phyloP scores from a whole-genome alignment of 495 filamentous ascomycete genomes.

The Penicillium cinerascens region DNA sequence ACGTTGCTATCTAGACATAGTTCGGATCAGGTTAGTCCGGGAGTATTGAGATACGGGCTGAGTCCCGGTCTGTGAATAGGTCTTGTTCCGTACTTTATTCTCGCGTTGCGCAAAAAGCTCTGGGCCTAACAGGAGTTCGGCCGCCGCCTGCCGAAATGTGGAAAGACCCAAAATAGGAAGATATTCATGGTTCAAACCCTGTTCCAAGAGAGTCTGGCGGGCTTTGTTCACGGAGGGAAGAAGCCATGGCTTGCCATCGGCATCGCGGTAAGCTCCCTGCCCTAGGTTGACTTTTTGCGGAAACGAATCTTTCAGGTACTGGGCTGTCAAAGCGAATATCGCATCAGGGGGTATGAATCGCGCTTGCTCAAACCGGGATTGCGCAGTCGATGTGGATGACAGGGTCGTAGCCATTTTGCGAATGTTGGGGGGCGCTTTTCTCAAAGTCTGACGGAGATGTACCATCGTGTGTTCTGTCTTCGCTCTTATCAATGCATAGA shows the following conservation, averaged over 20 bases:
- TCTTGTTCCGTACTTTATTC: neutral
- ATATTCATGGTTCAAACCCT: constrained; percentile 32
- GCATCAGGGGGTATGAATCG: constrained; percentile 32
- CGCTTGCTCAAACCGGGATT: constrained; percentile 20
- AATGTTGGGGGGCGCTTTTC: too few relatives aligned
- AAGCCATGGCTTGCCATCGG: constrained; percentile 40
- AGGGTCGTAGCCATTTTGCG: neutral
- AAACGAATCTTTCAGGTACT: constrained; percentile 27
- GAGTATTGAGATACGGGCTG: neutral
- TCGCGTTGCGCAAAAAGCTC: constrained; percentile 3
- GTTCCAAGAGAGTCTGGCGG: constrained; percentile 9
- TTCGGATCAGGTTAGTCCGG: neutral
- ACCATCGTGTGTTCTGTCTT: neutral
- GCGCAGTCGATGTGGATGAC: too few relatives aligned
- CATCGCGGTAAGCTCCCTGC: constrained; percentile 38
- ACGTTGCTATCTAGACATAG: constrained; percentile 20
- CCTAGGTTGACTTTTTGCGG: constrained; percentile 37
- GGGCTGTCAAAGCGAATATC: constrained; percentile 34
- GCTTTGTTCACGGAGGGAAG: constrained; percentile 29
- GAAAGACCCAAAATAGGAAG: constrained; percentile 34
- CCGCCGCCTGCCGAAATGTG: constrained; percentile 21
- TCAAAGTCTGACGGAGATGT: too few relatives aligned
- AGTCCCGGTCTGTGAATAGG: neutral
- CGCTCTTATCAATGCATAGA: neutral
- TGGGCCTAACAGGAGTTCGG: constrained; percentile 21